Evolutionary conservation across 805 yeast genomes (phyloP).

Genomic region (Yarrowia deformans): DNA sequence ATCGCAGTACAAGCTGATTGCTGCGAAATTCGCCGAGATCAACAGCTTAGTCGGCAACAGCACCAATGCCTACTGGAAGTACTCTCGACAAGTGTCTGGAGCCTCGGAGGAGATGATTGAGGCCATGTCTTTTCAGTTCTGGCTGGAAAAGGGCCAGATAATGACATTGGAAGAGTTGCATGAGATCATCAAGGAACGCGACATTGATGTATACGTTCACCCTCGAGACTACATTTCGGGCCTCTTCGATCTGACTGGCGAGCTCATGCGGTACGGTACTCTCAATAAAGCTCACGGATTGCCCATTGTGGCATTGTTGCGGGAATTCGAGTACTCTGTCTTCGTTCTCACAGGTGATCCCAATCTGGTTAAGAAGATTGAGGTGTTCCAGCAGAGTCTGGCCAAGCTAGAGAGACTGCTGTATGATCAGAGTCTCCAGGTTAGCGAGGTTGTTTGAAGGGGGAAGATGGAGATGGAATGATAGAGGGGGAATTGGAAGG

Average conservation of each 20-base stretch:
- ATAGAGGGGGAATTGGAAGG: not conserved
- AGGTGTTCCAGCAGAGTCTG: conserved; percentile 30
- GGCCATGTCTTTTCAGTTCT: conserved; percentile 45
- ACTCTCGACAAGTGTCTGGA: conserved; percentile 43
- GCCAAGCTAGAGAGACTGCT: conserved; percentile 24
- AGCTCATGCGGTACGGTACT: conserved; percentile 54
- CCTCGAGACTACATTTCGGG: conserved; percentile 54
- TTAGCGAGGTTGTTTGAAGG: conserved; percentile 12
- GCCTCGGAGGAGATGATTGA: conserved; percentile 47
- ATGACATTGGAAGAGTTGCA: conserved; percentile 41
- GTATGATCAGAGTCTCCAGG: conserved; percentile 24
- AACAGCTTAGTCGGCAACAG: conserved; percentile 20
- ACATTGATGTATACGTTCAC: conserved; percentile 40
- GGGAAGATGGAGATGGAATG: not conserved
- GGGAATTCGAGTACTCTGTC: conserved; percentile 28
- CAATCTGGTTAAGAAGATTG: conserved; percentile 16
- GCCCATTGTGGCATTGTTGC: conserved; percentile 10
- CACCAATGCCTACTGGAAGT: conserved; percentile 41
- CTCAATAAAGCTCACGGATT: conserved; percentile 43
- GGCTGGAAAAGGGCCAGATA: conserved; percentile 41
- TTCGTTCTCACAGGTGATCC: conserved; percentile 20
- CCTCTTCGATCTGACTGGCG: conserved; percentile 55
- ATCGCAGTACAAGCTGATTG: conserved; percentile 5
- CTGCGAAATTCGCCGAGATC: conserved; percentile 5
- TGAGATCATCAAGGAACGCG: not conserved